Conservation (phyloP, 805 yeast species). For the Suhomyces tanzawaensis region DNA sequence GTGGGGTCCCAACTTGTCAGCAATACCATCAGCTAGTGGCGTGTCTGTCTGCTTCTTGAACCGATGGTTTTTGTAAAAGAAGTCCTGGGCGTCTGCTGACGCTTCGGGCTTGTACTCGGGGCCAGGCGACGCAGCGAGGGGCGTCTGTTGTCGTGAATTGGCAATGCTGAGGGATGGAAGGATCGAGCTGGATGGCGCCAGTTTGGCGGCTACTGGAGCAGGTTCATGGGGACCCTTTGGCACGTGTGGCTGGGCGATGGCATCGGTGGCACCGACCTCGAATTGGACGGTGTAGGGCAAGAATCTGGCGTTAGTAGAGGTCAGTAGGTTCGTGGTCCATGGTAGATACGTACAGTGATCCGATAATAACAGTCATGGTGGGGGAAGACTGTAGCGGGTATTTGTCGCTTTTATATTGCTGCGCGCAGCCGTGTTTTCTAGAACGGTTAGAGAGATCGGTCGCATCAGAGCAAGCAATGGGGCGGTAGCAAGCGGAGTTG, state of each 20-base stretch:
- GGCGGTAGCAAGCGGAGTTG: too few species aligned
- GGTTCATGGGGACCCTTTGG: constrained; percentile 4
- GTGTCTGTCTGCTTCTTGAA: constrained; percentile 2
- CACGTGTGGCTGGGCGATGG: background rate
- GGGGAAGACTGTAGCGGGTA: background rate
- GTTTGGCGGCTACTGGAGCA: constrained; percentile 7
- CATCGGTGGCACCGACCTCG: constrained; percentile 36
- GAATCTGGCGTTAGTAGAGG: constrained; percentile 38
- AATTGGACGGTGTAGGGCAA: constrained; percentile 76
- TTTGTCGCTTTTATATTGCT: too few species aligned
- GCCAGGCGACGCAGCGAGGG: constrained; percentile 13
- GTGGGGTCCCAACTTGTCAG: constrained; percentile 29
- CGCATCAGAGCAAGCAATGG: too few species aligned
- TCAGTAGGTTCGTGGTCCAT: constrained; percentile 20
- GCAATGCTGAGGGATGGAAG: constrained; percentile 40
- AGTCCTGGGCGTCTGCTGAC: constrained; percentile 55
- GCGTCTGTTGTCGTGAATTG: constrained; percentile 22
- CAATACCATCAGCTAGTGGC: constrained; percentile 19
- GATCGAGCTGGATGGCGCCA: constrained; percentile 20
- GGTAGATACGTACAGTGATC: constrained; percentile 54
- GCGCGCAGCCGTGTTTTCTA: too few species aligned
- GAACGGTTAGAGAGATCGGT: too few species aligned
- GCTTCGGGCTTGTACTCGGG: constrained; percentile 4
- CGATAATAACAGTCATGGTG: constrained; percentile 64
- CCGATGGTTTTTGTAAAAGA: constrained; percentile 37